Evolutionary conservation across 148 eudicot genomes (phyloP), one percentile per base, ranked within the genome.

Genomic region (Linanthus parryae): DNA sequence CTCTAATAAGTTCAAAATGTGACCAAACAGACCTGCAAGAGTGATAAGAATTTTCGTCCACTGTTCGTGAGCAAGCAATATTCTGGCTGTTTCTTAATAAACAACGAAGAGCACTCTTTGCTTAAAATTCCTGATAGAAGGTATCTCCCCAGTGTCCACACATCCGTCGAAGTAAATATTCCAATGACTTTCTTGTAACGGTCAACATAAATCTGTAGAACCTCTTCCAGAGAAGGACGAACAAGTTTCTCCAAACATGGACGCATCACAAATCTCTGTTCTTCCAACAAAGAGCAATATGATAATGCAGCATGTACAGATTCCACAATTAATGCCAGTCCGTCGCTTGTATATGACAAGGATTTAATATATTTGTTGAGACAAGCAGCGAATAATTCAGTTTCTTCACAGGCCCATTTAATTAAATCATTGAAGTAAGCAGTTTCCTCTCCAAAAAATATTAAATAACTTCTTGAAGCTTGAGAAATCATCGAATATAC

Each of bases 241-340:
- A 71, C 47, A 48, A 49, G 61, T 29, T 63, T 59, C 24, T 63
- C 63, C 43, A 75, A 59, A 40, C 54, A 56, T 50, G 73, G 61
- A 28, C 13, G 48, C 40, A 75, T 17, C 22, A 54, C 31, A 29
- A 71, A 21, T 61, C 43, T 57, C n/a, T 71, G 70, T 44, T 47
- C 47, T 54, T 75, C 73, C 47, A 75, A 44, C 63, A 75, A 46
- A 59, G 73, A 70, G 61, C 80, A 70, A 67, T 75, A 75, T 27
- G 80, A 75, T 55, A 62, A 30, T 36, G 70, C 73, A 62, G 44
- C 54, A 21, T 59, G 63, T 61, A 71, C 31, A 58, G 76, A 59
- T 28, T 75, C 73, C 16, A 71, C 59, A 10, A 64, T 48, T 34
- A 54, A 52, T 26, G 71, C 51, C 53, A 75, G 34, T 25, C 76